Evolutionary conservation across 768 basidiomycete genomes (phyloP).

Genomic region (Coprinopsis marcescibilis): DNA sequence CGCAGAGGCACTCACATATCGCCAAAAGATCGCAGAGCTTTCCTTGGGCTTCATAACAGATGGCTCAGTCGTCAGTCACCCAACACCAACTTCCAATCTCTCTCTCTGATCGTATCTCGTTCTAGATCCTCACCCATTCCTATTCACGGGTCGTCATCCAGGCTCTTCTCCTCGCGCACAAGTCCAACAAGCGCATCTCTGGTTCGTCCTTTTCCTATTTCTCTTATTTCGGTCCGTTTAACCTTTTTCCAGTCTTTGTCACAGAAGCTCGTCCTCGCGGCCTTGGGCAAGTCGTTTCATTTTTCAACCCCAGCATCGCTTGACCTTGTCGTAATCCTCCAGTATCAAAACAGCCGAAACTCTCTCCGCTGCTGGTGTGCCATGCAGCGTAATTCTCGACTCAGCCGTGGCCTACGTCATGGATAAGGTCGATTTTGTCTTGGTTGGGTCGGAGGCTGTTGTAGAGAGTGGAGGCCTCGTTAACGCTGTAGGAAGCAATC

Average conservation of each 20-base stretch:
- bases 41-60: constrained; percentile 94
- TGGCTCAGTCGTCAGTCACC: constrained; percentile 68
- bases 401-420: constrained; percentile 96
- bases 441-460: constrained; percentile 97
- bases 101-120: constrained; percentile 9
- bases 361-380: constrained; percentile 85
- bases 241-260: constrained; percentile 67
- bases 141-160: constrained; percentile 95
- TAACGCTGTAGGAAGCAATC: constrained; percentile 92
- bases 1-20: constrained; percentile 74
- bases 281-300: constrained; percentile 58
- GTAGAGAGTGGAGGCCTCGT: constrained; percentile 93
- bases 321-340: constrained; percentile 14
- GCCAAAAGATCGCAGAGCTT: constrained; percentile 83
- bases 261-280: constrained; percentile 92
- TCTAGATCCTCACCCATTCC: constrained; percentile 92
- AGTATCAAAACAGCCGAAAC: constrained; percentile 90
- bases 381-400: constrained; percentile 91
- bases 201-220: constrained; percentile 28
- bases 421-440: constrained; percentile 91
- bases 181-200: constrained; percentile 88
- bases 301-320: constrained; percentile 13
- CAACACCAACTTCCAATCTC: constrained; percentile 5
- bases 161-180: constrained; percentile 84
- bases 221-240: constrained; percentile 13